Evolutionary conservation across 1,284 basidiomycete species (phyloP).

Genomic region (Chalciporus piperatoides): DNA sequence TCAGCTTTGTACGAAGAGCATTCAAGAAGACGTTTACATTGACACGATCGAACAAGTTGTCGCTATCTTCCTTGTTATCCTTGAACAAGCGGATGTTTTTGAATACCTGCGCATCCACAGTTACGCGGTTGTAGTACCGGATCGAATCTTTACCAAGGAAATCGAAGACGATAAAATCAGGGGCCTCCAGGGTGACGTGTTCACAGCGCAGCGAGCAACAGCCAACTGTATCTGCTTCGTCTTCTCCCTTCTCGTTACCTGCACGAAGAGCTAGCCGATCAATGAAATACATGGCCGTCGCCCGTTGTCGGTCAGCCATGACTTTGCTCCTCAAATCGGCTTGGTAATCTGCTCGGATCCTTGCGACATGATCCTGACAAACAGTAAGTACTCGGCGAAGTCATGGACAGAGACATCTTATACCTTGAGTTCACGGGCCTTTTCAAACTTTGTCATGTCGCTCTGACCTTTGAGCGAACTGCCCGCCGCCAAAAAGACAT

Average conservation of each 20-base stretch:
- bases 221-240: conserved; percentile 96
- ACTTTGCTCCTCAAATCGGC: conserved; percentile 84
- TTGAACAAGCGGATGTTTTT: conserved; percentile 91
- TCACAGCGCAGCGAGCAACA: conserved; percentile 95
- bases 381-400: conserved; percentile 9
- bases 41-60: conserved; percentile 92
- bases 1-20: conserved; percentile 5
- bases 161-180: conserved; percentile 86
- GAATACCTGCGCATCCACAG: conserved; percentile 85
- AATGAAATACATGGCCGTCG: conserved; percentile 97
- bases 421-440: conserved; percentile 91
- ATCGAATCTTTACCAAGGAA: conserved; percentile 99
- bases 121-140: conserved; percentile 87
- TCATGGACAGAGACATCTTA: background rate
- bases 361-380: conserved; percentile 79
- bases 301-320: conserved; percentile 90
- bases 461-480: conserved; percentile 95
- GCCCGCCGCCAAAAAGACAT: conserved; percentile 93
- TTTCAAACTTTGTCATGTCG: conserved; percentile 95
- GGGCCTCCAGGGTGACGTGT: conserved; percentile 87
- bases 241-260: conserved; percentile 97
- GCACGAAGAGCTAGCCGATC: conserved; percentile 93
- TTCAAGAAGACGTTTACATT: conserved; percentile 48
- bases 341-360: conserved; percentile 84
- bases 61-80: conserved; percentile 83